These are phyloP conservation scores for Trichoderma oligosporum DNA, from an alignment of 2,329 filamentous ascomycete genomes.

Conservation along the genomic window DNA sequence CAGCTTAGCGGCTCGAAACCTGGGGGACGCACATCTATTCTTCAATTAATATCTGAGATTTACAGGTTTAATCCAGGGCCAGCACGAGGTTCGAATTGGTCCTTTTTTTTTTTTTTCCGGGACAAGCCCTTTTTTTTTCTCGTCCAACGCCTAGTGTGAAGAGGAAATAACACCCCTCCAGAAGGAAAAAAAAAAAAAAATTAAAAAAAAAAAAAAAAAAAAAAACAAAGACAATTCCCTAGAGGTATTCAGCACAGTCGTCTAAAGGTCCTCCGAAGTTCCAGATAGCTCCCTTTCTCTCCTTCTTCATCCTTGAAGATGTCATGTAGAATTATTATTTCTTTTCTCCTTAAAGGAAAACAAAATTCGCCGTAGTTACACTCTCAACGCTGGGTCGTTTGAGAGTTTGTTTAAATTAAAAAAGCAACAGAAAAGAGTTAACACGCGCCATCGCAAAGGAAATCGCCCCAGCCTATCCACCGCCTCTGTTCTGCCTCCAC, in stretches of 20 bases:
- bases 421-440: slow-evolving; percentile 1
- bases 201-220: background rate
- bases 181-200: background rate
- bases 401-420: slow-evolving; percentile 10
- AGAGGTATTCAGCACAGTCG: background rate
- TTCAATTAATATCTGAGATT: background rate
- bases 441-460: slow-evolving; percentile 16
- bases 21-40: background rate
- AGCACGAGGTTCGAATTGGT: slow-evolving; percentile 6
- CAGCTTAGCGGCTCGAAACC: background rate
- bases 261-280: background rate
- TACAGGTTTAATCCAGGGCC: slow-evolving; percentile 2
- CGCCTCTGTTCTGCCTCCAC: slow-evolving; percentile 22
- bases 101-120: background rate
- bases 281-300: background rate
- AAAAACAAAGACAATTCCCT: background rate
- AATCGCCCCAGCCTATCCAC: slow-evolving; percentile 14
- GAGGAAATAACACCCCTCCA: background rate
- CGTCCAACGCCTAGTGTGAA: background rate
- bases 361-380: too few relatives aligned
- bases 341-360: background rate
- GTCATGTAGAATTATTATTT: too few relatives aligned
- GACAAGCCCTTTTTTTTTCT: background rate
- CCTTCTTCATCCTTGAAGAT: background rate
- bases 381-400: background rate